Evolutionary conservation across 352 stramenopile genomes (phyloP).

Genomic region (Aphanomyces euteiches): DNA sequence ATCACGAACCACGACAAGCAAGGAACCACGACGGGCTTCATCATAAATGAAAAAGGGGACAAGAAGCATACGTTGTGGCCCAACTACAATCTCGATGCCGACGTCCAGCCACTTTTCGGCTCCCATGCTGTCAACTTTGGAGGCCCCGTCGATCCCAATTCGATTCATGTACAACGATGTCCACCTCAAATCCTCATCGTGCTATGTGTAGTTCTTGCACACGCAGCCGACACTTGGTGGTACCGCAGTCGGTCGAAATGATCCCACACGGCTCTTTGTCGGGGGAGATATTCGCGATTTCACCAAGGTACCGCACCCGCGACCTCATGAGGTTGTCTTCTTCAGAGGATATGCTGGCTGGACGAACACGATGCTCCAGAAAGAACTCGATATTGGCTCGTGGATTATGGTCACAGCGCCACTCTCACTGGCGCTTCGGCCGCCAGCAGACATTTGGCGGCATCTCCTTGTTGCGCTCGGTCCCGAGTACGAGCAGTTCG

Average conservation of each 20-base stretch:
- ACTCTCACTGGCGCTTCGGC: conserved; percentile 61
- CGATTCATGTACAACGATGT: conserved; percentile 47
- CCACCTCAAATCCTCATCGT: no score
- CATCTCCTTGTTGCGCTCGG: conserved; percentile 63
- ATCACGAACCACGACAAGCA: conserved; percentile 60
- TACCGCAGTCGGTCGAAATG: conserved; percentile 46
- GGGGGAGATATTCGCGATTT: conserved; percentile 64
- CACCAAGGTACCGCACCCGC: conserved; percentile 47
- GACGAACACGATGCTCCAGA: conserved; percentile 63
- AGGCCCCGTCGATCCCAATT: conserved; percentile 57
- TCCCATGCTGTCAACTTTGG: conserved; percentile 55
- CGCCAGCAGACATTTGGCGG: conserved; percentile 55
- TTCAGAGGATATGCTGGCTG: conserved; percentile 72
- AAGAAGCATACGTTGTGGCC: conserved; percentile 51
- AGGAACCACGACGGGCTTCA: conserved; percentile 57
- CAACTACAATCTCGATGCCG: conserved; percentile 56
- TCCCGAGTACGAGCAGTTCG: conserved; percentile 73
- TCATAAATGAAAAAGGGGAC: conserved; percentile 55
- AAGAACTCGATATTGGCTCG: conserved; percentile 59
- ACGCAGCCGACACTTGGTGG: conserved; percentile 58
- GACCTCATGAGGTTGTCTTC: conserved; percentile 47
- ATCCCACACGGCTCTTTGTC: conserved; percentile 51
- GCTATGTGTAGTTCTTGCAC: conserved; percentile 50
- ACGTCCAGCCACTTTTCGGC: conserved; percentile 57
- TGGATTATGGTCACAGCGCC: conserved; percentile 76